Evolutionary conservation across 139 green algal species (phyloP).

Genomic region (Pseudopediastrum boryanum): DNA sequence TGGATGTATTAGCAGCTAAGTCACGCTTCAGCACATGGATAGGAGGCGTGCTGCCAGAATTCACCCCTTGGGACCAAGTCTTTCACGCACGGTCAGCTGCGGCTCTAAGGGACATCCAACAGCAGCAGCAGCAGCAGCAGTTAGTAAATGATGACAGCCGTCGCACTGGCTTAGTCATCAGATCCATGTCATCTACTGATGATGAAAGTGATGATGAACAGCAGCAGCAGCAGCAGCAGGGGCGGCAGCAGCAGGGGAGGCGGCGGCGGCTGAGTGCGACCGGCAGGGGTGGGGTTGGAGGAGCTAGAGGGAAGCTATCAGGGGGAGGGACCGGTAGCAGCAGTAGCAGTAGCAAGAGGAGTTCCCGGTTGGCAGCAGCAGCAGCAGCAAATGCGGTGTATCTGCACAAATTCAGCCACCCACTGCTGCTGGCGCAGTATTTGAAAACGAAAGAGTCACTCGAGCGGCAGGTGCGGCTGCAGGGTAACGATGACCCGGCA

Average conservation of each 20-base stretch:
- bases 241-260: background rate
- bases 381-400: too few relatives aligned
- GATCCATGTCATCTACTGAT: too few relatives aligned
- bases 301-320: too few relatives aligned
- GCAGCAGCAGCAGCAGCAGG: slow-evolving; percentile 17
- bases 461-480: slow-evolving; percentile 32
- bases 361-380: too few relatives aligned
- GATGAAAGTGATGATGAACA: too few relatives aligned
- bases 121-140: slow-evolving; percentile 21
- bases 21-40: slow-evolving; percentile 77
- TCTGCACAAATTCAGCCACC: slow-evolving; percentile 67
- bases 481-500: background rate
- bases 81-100: slow-evolving; percentile 44
- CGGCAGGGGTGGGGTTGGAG: slow-evolving; percentile 10
- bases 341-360: too few relatives aligned
- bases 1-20: slow-evolving; percentile 66
- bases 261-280: background rate
- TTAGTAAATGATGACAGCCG: too few relatives aligned
- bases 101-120: too few relatives aligned
- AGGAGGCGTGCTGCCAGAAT: slow-evolving; percentile 56
- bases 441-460: slow-evolving; percentile 47
- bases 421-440: slow-evolving; percentile 75
- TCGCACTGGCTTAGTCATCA: too few relatives aligned
- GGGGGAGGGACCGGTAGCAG: too few relatives aligned
- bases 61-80: slow-evolving; percentile 56